phyloP scores from a whole-genome alignment of 2,329 filamentous ascomycete genomes.

The Mariannaea elegans region DNA sequence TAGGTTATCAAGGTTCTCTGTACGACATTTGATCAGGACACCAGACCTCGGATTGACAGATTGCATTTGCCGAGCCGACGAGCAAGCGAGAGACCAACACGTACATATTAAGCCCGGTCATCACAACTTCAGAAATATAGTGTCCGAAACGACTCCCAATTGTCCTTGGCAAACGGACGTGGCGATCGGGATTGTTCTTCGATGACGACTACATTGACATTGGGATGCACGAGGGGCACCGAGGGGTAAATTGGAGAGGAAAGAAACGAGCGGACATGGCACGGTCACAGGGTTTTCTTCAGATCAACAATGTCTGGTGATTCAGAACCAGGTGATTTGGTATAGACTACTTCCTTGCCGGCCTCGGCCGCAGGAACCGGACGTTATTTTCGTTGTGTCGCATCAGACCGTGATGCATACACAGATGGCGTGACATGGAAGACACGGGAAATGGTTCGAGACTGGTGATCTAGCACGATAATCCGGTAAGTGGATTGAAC shows the following conservation, averaged over 20 bases:
- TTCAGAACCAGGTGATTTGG: not conserved
- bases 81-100: not conserved
- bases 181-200: not conserved
- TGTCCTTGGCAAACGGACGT: not conserved
- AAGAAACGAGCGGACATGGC: not conserved
- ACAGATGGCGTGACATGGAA: conserved; percentile 2
- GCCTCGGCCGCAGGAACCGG: not conserved
- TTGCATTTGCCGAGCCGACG: conserved; percentile 1
- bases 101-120: not conserved
- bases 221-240: not conserved
- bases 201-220: not conserved
- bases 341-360: not conserved
- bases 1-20: conserved; percentile 8
- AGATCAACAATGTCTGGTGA: not conserved
- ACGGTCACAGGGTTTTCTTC: not conserved
- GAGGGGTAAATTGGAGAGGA: not conserved
- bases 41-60: not conserved
- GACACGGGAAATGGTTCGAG: not conserved
- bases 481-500: not conserved
- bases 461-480: not conserved
- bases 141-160: not conserved
- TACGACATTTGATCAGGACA: not conserved
- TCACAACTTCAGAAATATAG: not conserved
- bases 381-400: not conserved
- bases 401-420: not conserved